A percentile compares a stretch with the other conserved stretches of the same genome.
These are phyloP conservation scores for Trichoderma erinaceum DNA, from an alignment of 495 filamentous ascomycete genomes.

Conservation along the genomic window DNA sequence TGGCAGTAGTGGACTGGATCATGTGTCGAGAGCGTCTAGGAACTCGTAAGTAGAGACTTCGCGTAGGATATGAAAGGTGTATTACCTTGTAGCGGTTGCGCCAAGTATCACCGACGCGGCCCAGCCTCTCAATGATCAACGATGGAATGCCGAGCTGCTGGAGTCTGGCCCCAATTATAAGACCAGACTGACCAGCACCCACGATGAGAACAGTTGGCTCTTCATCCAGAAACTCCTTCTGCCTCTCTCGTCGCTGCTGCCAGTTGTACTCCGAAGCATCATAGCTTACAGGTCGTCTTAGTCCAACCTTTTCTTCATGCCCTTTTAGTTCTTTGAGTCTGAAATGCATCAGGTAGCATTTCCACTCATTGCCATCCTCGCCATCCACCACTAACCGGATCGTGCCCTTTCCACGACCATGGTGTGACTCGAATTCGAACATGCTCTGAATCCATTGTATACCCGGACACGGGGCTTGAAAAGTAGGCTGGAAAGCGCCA, in stretches of 20 bases:
- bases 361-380: conserved; percentile 40
- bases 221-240: conserved; percentile 40
- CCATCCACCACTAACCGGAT: conserved; percentile 43
- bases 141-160: conserved; percentile 53
- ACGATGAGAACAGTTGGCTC: conserved; percentile 56
- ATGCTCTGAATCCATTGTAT: conserved; percentile 29
- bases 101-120: conserved; percentile 64
- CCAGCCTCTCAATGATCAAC: conserved; percentile 55
- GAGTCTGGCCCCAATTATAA: conserved; percentile 56
- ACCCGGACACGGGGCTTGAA: neutral
- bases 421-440: conserved; percentile 45
- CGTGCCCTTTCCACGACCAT: conserved; percentile 47
- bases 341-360: conserved; percentile 46
- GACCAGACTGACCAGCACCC: conserved; percentile 38
- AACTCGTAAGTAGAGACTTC: too few species aligned
- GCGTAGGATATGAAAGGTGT: neutral
- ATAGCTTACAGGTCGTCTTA: conserved; percentile 40
- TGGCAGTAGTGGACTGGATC: conserved; percentile 64
- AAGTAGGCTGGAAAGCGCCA: conserved; percentile 23
- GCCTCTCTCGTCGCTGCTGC: conserved; percentile 46
- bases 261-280: conserved; percentile 38
- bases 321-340: conserved; percentile 45
- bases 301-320: conserved; percentile 37
- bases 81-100: conserved; percentile 41
- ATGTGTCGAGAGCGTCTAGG: conserved; percentile 47